phyloP scores from a whole-genome alignment of 441 rosid species.

The Macaranga tanarius region DNA sequence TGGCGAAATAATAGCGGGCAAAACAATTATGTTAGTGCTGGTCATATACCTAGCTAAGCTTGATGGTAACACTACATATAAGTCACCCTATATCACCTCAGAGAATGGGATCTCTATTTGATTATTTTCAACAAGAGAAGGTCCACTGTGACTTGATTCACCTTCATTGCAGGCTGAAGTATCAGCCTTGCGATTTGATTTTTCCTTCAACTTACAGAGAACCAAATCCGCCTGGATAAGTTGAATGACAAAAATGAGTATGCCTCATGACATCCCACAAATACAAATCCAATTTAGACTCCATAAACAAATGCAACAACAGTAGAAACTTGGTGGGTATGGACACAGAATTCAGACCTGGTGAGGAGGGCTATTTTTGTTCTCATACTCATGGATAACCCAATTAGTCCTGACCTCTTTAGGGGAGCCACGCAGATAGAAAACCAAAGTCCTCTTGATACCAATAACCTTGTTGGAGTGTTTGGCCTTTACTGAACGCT shows the following conservation, averaged over 20 bases:
- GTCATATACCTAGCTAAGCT: background rate
- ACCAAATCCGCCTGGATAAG: conserved; percentile 14
- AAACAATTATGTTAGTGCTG: background rate
- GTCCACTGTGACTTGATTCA: conserved; percentile 3
- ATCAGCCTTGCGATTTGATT: conserved; percentile 11
- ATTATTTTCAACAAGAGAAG: conserved; percentile 2
- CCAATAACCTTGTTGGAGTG: conserved; percentile 22
- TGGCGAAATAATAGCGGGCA: background rate
- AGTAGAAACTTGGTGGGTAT: background rate
- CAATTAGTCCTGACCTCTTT: conserved; percentile 26
- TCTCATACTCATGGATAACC: conserved; percentile 42
- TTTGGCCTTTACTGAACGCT: conserved; percentile 11
- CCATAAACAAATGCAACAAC: background rate
- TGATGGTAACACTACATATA: background rate
- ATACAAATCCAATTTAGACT: background rate
- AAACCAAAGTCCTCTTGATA: conserved; percentile 31
- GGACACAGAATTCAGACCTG: conserved; percentile 18
- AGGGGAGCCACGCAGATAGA: conserved; percentile 9
- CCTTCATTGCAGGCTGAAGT: conserved; percentile 7
- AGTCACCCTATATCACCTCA: conserved; percentile 10
- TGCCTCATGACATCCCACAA: background rate
- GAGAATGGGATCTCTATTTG: background rate
- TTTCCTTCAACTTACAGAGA: conserved; percentile 33
- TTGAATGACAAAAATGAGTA: background rate
- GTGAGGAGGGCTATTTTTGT: background rate